A percentile compares a stretch with the other conserved stretches of the same genome.
Conservation (phyloP, 2,329 filamentous ascomycete species). For the Pestalotiopsis sp. region DNA sequence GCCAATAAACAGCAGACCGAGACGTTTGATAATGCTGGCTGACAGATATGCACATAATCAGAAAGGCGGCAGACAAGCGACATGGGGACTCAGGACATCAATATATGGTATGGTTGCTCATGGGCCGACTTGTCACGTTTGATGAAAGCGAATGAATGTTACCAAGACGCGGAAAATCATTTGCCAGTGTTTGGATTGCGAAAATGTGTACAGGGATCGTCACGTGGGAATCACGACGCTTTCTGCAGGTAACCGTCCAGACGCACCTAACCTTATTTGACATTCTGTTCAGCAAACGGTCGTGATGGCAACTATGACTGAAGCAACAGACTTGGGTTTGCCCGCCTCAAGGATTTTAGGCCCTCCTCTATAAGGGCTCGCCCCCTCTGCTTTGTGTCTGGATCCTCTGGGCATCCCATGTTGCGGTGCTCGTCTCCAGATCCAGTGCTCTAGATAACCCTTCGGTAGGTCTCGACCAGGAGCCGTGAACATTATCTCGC, state of each 20-base stretch:
- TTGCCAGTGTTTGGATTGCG: constrained; percentile 20
- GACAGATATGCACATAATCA: not conserved
- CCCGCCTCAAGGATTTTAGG: constrained; percentile 5
- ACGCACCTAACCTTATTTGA: constrained; percentile 40
- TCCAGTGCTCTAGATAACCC: not conserved
- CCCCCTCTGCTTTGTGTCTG: not conserved
- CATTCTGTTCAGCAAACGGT: constrained; percentile 34
- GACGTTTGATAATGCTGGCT: not conserved
- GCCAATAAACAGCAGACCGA: not conserved
- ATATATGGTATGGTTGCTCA: not conserved
- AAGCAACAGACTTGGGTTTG: not conserved
- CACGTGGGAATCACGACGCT: constrained; percentile 41
- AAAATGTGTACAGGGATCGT: constrained; percentile 31
- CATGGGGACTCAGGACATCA: not conserved
- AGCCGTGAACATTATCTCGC: not conserved
- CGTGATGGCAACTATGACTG: constrained; percentile 23
- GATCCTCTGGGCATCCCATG: constrained; percentile 2
- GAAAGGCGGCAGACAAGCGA: not conserved
- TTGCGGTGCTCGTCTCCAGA: not conserved
- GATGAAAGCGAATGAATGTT: constrained; percentile 3
- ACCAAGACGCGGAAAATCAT: constrained; percentile 6
- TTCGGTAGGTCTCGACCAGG: not conserved
- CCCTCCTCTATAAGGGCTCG: not conserved
- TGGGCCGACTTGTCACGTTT: not conserved
- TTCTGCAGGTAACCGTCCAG: constrained; percentile 38